Base-by-base conservation (phyloP, 352 stramenopile species). In the Vaucheria bursata region DNA sequence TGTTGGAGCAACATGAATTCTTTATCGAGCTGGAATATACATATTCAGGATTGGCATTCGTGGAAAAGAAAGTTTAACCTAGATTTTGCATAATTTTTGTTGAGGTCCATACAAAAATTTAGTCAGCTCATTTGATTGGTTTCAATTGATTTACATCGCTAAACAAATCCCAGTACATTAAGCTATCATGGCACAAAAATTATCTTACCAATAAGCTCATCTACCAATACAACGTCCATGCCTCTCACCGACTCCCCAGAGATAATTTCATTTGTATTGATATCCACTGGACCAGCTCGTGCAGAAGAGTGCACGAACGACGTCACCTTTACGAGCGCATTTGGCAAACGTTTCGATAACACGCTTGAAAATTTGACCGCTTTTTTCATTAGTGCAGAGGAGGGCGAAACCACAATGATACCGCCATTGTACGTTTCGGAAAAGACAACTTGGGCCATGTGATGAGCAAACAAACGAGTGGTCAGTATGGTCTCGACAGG, bases 401-500 rank as follows among this genome's bases (percentile, higher is more conserved):
- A 78, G 29, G 76, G 76, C 68, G 75, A 50, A 34, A 74, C 59
- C 29, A 59, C 6, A 8, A 18, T 25, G 2, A 33, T 7, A 36
- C 37, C 53, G 53, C 53, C 53, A 34, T 34, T 34, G 53, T 68
- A 34, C 53, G 2, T 34, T 8, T 31, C 31, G 2, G 53, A 34
- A 34, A 68, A 68, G 31, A 34, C 53, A 2, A 34, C 53, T 2
- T 72, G 38, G 32, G 69, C 71, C 8, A 82, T 77, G 31, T 82
- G 77, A 25, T 82, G 53, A 5, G 77, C 77, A 35, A 82, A 78
- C 25, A 82, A 68, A 65, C 78, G 77, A 0, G 77, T 82, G 8
- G 90, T 94, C 67, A 95, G 89, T n/a, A 96, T 86, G 64, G 91
- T 96, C 78, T 97, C 92, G 0, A 97, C 91, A 0, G 92, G 90